Base-by-base conservation (phyloP, 306 rosid species). In the Vigna nakashimae region DNA sequence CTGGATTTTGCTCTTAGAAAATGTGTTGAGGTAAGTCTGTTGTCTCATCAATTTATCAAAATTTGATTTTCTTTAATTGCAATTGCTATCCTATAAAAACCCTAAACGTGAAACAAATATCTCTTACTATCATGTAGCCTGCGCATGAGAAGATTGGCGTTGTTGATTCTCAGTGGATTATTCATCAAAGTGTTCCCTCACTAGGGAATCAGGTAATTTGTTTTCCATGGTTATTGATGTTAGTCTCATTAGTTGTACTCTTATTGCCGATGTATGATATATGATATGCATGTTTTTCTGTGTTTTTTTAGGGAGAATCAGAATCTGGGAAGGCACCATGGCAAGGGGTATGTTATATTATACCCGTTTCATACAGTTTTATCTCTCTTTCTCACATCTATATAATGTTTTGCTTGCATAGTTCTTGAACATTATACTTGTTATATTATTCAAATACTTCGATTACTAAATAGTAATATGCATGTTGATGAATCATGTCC, bases 81-180 rank as follows among this genome's bases (percentile, higher is more conserved):
- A 40, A 58, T 76, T 66, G 57, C 26, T 42, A 18, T 18, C 11
- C 40, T 69, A 15, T 46, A 30, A 40, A 30, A 74, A 42, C 46
- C 46, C 46, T 9, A 42, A 42, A 55, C 40, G 69, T 71, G 62
- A 52, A 50, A 66, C 71, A 72, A 18, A 82, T 50, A 30, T 57
- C 17, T 30, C 51, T 15, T 60, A 66, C 64, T 76, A 40, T 77
- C 4, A 71, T 82, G 70, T 85, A 95, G 98, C 98, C 98, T 78
- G 98, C 98, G 17, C 92, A 95, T 71, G 98, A 95, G 85, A 95
- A 95, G 87, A 92, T 95, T 17, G 98, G 98, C 73, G 98, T 95
- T 45, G 98, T 95, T 80, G 98, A 95, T 85, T 85, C 97, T 69
- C 98, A 95, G 64, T 95, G 98, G 98, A 92, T 95, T 73, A 69